A percentile compares a stretch with the other conserved stretches of the same genome.
Conservation (phyloP, 257 asterid species). For the Cordia subcordata region DNA sequence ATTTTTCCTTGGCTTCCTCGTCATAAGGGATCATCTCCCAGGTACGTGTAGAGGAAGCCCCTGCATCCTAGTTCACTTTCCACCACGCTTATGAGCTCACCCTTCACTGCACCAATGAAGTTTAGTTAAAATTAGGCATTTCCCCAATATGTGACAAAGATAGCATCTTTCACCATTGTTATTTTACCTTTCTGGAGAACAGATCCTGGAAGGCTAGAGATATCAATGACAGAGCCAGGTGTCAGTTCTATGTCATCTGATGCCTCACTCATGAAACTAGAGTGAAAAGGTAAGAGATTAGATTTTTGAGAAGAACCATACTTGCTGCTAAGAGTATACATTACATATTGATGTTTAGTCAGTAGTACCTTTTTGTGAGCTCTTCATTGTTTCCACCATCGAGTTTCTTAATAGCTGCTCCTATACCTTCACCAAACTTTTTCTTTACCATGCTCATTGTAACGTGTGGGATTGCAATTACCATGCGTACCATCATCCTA, state of each 20-base stretch:
- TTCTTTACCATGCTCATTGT: slow-evolving; percentile 76
- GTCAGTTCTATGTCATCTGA: slow-evolving; percentile 59
- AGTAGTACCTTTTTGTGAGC: slow-evolving; percentile 51
- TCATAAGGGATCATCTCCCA: slow-evolving; percentile 77
- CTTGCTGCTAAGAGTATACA: no score
- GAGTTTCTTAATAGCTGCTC: slow-evolving; percentile 73
- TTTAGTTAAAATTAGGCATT: not conserved
- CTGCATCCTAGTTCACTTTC: slow-evolving; percentile 73
- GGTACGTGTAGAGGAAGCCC: slow-evolving; percentile 54
- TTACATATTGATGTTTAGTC: not conserved
- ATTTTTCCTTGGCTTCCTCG: slow-evolving; percentile 68
- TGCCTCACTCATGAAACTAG: slow-evolving; percentile 74
- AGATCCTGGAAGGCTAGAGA: slow-evolving; percentile 69
- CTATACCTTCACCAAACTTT: slow-evolving; percentile 60
- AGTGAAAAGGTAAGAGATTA: slow-evolving; percentile 20
- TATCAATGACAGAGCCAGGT: slow-evolving; percentile 68
- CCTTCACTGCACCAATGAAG: slow-evolving; percentile 37
- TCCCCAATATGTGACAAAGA: not conserved
- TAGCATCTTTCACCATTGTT: no score
- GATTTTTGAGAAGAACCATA: not conserved
- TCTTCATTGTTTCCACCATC: slow-evolving; percentile 64
- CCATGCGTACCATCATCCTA: slow-evolving; percentile 52
- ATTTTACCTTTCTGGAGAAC: slow-evolving; percentile 60
- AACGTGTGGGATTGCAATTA: slow-evolving; percentile 56
- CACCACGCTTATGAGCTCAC: slow-evolving; percentile 55